Base-by-base conservation (phyloP, 768 basidiomycete species). In the Tulasnella sp. region DNA sequence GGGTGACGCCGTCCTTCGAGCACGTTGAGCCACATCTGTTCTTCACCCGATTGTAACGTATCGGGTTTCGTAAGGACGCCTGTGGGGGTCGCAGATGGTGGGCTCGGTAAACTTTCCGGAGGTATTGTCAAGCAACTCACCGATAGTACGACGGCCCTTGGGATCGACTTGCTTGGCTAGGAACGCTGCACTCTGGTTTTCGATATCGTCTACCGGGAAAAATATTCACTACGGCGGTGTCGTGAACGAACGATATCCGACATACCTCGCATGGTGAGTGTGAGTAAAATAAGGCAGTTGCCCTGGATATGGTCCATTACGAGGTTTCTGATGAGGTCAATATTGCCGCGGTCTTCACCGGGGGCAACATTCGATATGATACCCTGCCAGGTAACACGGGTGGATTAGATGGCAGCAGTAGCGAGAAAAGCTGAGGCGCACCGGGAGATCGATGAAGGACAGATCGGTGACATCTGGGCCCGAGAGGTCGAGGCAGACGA, bases 21-120 rank as follows among this genome's bases (percentile, higher is more conserved):
- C 2, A 80, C 69, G 42, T 73, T 69, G n/a, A 71, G 67, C 81
- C 83, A 84, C 27, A 17, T 21, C 35, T 39, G 35, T 43, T 14
- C 69, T 74, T 42, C 71, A 42, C 39, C 73, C 69, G 3, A 65
- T 72, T 2, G 74, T 69, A 86, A 66, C 3, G 66, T 71, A 61
- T 87, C 85, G 0, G 82, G 79, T 62, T 86, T 86, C 0, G 84
- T 86, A 8, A 85, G 71, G 1, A 86, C 75, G 4, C 80, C 83
- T 85, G 60, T 1, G n/a, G 17, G 29, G 9, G 11, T 15, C 8
- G n/a, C n/a, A n/a, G 27, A 15, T 19, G 49, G 49, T 50, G 21
- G 43, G 8, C 32, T 21, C 6, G 25, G 4, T 25, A 19, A 36
- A 0, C 14, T 49, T 59, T 6, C 48, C 11, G 14, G 7, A 14